Evolutionary conservation across 2,329 filamentous ascomycete genomes (phyloP), one percentile per base, ranked within the genome.

Genomic region (Talaromyces amestolkiae): DNA sequence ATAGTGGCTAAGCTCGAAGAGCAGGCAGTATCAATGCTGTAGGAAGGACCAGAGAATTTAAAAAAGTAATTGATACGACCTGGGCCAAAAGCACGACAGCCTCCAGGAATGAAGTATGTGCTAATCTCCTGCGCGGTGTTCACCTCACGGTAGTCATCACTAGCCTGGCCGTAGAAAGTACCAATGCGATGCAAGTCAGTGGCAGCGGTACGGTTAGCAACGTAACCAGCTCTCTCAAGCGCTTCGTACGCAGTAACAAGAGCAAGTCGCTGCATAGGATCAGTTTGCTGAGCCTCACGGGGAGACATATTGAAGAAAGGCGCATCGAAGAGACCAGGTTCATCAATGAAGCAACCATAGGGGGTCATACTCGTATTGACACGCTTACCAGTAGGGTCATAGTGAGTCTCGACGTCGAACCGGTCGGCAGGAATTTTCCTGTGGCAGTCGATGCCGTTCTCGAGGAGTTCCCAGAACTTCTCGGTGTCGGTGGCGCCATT

Each of bases 251-350:
- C 90, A 2, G 91, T 92, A 9, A 89, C 86, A 24, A 95, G 79
- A 3, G 90, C 89, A 69, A 93, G 83, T 70, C 91, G 85, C 75
- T 92, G 91, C 85, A 92, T 92, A 0, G 91, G 91, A 74, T 94
- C 91, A 1, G 90, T 70, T 31, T 91, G 91, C 61, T 87, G 86
- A 33, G 91, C 91, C 77, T 94, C 91, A 70, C 90, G 86, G 6
- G 91, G 90, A 41, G 90, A 93, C 88, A 94, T 93, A 77, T 92
- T 92, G 85, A 94, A 94, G 79, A 94, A 93, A 0, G 89, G 84
- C n/a, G 90, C 88, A 71, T 94, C 91, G 72, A 94, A 94, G 58
- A 90, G 82, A 64, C 90, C 90, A 0, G 91, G 90, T 67, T 92
- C 85, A 27, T 91, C 85, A 67, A 91, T 84, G 75, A 86, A 92